These are phyloP conservation scores for Tricholomella constricta DNA, from an alignment of 768 basidiomycete species.

Conservation along the genomic window DNA sequence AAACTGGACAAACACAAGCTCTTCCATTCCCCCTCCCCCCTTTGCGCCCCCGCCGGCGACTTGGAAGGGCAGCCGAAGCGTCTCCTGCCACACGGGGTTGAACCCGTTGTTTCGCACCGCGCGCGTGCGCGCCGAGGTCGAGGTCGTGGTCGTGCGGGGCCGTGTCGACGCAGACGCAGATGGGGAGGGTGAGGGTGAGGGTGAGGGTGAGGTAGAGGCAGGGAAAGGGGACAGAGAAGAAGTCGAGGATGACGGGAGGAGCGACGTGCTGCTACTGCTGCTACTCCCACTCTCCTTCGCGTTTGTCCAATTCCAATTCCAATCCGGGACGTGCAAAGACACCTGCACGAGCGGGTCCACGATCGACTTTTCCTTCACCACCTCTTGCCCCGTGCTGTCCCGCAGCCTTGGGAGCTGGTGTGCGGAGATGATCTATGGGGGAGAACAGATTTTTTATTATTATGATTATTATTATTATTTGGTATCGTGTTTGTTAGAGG, in stretches of 20 bases:
- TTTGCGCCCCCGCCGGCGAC: slow-evolving; percentile 73
- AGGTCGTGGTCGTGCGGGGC: slow-evolving; percentile 10
- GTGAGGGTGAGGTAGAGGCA: no score
- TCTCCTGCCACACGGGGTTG: slow-evolving; percentile 87
- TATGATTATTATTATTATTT: no score
- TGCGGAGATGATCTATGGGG: slow-evolving; percentile 66
- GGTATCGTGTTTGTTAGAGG: no score
- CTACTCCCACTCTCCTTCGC: no score
- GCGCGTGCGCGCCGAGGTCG: slow-evolving; percentile 56
- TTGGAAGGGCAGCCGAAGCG: slow-evolving; percentile 69
- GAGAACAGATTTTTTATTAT: no score
- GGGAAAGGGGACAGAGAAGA: slow-evolving; percentile 26
- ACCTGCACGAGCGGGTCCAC: slow-evolving; percentile 82
- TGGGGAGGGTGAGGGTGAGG: no score
- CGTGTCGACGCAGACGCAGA: no score
- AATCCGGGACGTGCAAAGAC: slow-evolving; percentile 75
- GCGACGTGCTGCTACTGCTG: no score
- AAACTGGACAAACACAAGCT: slow-evolving; percentile 84
- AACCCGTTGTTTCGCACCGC: slow-evolving; percentile 86
- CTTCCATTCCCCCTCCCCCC: slow-evolving; percentile 75
- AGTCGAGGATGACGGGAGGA: slow-evolving; percentile 10
- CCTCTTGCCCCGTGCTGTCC: slow-evolving; percentile 61
- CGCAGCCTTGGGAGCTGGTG: slow-evolving; percentile 84
- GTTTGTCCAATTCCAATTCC: no score
- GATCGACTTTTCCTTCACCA: slow-evolving; percentile 54